These are phyloP conservation scores for Lepraria neglecta DNA, from an alignment of 495 filamentous ascomycete species.

Conservation along the genomic window DNA sequence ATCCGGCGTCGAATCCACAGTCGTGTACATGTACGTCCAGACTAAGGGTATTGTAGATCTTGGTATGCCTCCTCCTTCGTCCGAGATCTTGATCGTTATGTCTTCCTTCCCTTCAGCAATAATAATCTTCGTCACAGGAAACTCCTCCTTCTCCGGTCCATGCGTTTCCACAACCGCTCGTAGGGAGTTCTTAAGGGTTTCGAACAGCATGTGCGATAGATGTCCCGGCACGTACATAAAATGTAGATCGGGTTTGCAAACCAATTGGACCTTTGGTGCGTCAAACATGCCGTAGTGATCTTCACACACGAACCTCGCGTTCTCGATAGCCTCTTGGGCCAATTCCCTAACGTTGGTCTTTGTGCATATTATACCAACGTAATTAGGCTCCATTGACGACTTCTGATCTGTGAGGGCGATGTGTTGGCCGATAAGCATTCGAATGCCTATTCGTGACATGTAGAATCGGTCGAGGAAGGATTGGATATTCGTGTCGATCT, in stretches of 20 bases:
- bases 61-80: conserved; percentile 94
- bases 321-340: conserved; percentile 94
- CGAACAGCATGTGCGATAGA: conserved; percentile 97
- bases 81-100: conserved; percentile 95
- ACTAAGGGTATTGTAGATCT: conserved; percentile 87
- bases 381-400: conserved; percentile 77
- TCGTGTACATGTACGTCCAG: conserved; percentile 99
- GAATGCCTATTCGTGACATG: conserved; percentile 99
- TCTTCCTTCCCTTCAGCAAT: conserved; percentile 96
- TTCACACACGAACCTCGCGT: conserved; percentile 96
- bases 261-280: conserved; percentile 90
- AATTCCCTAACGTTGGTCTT: conserved; percentile 96
- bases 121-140: conserved; percentile 93
- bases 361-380: conserved; percentile 98
- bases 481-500: conserved; percentile 95
- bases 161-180: conserved; percentile 95
- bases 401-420: conserved; percentile 92
- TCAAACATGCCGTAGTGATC: conserved; percentile 98
- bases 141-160: conserved; percentile 89
- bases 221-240: conserved; percentile 99
- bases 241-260: conserved; percentile 85
- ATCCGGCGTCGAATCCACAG: conserved; percentile 89
- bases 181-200: conserved; percentile 96
- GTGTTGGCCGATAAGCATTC: conserved; percentile 98
- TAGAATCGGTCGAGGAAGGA: conserved; percentile 97